Conservation (phyloP, 1,284 basidiomycete species). For the Ustilago crameri region DNA sequence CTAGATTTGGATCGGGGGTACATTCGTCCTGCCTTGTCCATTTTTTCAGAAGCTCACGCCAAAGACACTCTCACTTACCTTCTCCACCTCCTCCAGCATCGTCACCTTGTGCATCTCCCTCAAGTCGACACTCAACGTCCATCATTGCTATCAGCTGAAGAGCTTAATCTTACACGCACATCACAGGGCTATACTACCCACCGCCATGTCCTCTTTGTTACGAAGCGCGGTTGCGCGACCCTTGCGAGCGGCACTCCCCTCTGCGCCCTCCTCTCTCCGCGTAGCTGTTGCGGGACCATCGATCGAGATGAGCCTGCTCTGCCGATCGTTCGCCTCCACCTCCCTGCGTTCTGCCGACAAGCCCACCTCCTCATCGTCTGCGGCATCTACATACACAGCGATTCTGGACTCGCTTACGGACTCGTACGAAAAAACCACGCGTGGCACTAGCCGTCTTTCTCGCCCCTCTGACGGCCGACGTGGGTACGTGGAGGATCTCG, state of each 20-base stretch:
- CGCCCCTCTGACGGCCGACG: constrained; percentile 32
- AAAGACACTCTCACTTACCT: neutral
- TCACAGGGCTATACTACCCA: neutral
- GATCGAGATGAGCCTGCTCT: constrained; percentile 24
- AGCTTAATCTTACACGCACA: neutral
- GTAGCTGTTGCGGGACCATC: constrained; percentile 11
- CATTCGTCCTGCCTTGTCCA: too few species aligned
- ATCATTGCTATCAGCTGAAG: neutral
- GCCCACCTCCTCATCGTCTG: constrained; percentile 5
- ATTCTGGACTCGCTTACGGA: constrained; percentile 40
- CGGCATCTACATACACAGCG: constrained; percentile 34
- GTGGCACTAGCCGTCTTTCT: constrained; percentile 13
- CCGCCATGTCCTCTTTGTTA: constrained; percentile 13
- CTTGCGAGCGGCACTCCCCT: constrained; percentile 8
- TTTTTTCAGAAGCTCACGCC: constrained; percentile 11
- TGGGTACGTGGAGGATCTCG: constrained; percentile 40
- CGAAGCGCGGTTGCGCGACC: constrained; percentile 21
- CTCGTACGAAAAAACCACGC: constrained; percentile 26
- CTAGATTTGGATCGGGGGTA: too few species aligned
- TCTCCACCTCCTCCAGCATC: constrained; percentile 4
- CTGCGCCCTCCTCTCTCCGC: neutral
- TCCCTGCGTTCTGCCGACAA: constrained; percentile 18
- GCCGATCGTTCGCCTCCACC: constrained; percentile 40
- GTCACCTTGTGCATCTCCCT: neutral
- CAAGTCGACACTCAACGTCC: neutral